phyloP scores from a whole-genome alignment of 2,329 filamentous ascomycete species.

The Graphiopsis chlorocephala region DNA sequence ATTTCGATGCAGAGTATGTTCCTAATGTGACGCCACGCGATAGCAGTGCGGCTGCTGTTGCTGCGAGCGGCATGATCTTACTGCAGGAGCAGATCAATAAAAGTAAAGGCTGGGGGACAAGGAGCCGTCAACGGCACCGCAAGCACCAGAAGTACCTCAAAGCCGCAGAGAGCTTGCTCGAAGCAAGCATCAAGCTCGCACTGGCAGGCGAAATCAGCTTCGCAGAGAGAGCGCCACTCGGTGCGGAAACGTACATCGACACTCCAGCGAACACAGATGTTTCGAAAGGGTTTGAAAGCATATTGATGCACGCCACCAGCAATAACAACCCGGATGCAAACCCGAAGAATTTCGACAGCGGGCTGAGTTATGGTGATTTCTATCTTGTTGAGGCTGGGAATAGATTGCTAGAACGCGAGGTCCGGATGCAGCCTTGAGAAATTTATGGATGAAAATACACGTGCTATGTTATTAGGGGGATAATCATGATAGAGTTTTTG shows the following conservation, averaged over 20 bases:
- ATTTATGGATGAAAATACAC: not conserved
- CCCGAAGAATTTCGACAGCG: slow-evolving; percentile 18
- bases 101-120: not conserved
- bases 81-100: slow-evolving; percentile 19
- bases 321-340: slow-evolving; percentile 22
- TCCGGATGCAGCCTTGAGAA: not conserved
- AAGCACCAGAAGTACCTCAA: slow-evolving; percentile 11
- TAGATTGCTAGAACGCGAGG: slow-evolving; percentile 11
- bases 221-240: slow-evolving; percentile 20
- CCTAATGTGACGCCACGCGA: slow-evolving; percentile 20
- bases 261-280: slow-evolving; percentile 18
- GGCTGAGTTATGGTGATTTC: slow-evolving; percentile 21
- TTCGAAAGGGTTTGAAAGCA: slow-evolving; percentile 19
- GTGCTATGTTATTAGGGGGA: not conserved
- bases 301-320: slow-evolving; percentile 21
- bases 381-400: slow-evolving; percentile 21
- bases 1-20: slow-evolving; percentile 19
- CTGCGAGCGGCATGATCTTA: slow-evolving; percentile 20
- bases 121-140: not conserved
- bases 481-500: too few species aligned
- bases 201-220: slow-evolving; percentile 20
- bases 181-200: slow-evolving; percentile 13
- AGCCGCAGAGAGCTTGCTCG: slow-evolving; percentile 15
- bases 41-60: slow-evolving; percentile 20
- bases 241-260: slow-evolving; percentile 16